Conservation (phyloP, 192 early-diverging fungal species). For the Coemansia furcata region DNA sequence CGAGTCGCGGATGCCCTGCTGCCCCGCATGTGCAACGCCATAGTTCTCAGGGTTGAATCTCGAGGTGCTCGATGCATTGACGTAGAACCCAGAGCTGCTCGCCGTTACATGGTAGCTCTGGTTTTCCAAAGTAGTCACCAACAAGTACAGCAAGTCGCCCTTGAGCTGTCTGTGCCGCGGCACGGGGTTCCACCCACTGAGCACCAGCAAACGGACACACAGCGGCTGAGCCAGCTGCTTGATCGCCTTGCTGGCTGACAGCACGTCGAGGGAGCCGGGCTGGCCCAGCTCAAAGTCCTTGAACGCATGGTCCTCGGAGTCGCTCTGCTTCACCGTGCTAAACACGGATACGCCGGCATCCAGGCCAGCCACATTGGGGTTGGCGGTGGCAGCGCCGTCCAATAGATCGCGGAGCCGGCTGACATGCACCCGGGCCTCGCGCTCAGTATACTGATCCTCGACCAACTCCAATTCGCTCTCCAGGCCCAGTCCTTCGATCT, state of each 20-base stretch:
- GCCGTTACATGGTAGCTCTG: constrained; percentile 85
- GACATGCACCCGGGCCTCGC: constrained; percentile 89
- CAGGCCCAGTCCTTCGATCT: constrained; percentile 62
- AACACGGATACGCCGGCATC: constrained; percentile 78
- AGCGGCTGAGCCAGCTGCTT: constrained; percentile 55
- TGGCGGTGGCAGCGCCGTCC: constrained; percentile 58
- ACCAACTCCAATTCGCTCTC: constrained; percentile 65
- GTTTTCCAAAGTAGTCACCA: constrained; percentile 82
- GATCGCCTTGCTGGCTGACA: constrained; percentile 56
- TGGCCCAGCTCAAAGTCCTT: constrained; percentile 11
- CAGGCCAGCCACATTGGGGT: constrained; percentile 52
- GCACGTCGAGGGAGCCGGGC: constrained; percentile 43
- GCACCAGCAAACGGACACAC: constrained; percentile 68
- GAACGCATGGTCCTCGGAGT: constrained; percentile 11
- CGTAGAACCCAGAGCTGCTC: constrained; percentile 80
- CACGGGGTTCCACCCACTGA: constrained; percentile 95
- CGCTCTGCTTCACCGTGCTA: constrained; percentile 23
- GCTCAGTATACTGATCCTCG: constrained; percentile 86
- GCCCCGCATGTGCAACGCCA: constrained; percentile 14
- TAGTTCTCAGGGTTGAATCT: constrained; percentile 62
- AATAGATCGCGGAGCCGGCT: constrained; percentile 84
- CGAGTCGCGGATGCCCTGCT: constrained; percentile 42
- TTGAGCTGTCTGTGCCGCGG: constrained; percentile 68
- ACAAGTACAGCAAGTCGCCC: constrained; percentile 89
- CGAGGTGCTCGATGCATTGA: constrained; percentile 73